Percentiles rank a stretch among this genome's conserved stretches.
phyloP scores from a whole-genome alignment of 2,329 filamentous ascomycete genomes.

The Exserohilum turcica region DNA sequence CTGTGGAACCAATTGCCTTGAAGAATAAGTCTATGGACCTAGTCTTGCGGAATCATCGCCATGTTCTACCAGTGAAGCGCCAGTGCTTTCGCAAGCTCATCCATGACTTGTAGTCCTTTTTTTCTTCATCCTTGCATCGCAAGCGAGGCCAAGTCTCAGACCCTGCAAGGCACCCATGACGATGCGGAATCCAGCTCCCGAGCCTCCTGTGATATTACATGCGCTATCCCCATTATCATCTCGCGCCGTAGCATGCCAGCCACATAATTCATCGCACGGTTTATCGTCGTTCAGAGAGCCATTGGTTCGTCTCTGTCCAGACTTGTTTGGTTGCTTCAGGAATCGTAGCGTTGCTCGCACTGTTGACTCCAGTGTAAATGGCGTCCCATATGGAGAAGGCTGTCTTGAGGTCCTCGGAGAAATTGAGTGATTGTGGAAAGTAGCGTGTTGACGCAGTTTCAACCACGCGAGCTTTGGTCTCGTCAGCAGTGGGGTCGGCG shows the following conservation, averaged over 20 bases:
- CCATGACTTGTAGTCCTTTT: not conserved
- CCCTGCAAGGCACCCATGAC: not conserved
- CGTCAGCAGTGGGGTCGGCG: conserved; percentile 58
- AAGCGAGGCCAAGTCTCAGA: not conserved
- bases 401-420: conserved; percentile 62
- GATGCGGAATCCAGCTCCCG: not conserved
- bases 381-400: conserved; percentile 70
- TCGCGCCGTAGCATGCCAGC: not conserved
- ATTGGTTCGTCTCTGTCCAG: conserved; percentile 65
- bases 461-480: conserved; percentile 57
- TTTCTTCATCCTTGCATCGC: not conserved
- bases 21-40: not conserved
- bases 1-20: not conserved
- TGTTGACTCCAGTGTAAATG: conserved; percentile 64
- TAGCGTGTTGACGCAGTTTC: conserved; percentile 60
- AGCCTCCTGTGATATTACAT: not conserved
- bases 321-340: conserved; percentile 55
- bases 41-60: not conserved
- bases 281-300: conserved; percentile 53
- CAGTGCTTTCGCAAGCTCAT: not conserved
- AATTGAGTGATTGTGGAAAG: conserved; percentile 65
- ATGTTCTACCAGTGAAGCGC: not conserved
- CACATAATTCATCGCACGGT: not conserved
- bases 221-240: not conserved
- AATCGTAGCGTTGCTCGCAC: conserved; percentile 52